Evolutionary conservation across 139 green algal genomes (phyloP), one percentile per base, ranked within the genome.

Genomic region (Volvox africanus): DNA sequence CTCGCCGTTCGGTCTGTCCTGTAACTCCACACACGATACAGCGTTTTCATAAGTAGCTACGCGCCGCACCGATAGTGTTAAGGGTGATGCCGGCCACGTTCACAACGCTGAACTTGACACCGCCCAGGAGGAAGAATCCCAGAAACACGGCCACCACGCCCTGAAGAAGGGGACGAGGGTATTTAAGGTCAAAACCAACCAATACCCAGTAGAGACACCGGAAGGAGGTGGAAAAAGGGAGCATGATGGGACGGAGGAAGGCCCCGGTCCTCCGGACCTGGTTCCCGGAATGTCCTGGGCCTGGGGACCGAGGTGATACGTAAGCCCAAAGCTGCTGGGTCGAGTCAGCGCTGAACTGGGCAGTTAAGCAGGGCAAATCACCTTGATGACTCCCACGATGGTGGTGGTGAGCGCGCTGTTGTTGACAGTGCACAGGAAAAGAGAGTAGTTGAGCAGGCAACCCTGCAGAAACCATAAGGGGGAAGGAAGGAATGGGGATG

Each of bases 401-500:
- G 91, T 95, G 67, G 93, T 95, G 33, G 93, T 95, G 33, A 95
- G 93, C 16, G 93, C 93, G 22, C 80, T 91, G 86, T 94, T 94
- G 86, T 81, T 94, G 61, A 82, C 89, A 78, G 92, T 94, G 89
- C 92, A 94, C 85, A 92, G 80, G 78, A 94, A 94, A 0, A 94
- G 78, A 11, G 92, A 35, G 69, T 89, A 95, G 80, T 95, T 95
- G 22, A 95, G 87, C 61, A 93, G 77, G 82, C 91, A 94, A 32
- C 93, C 93, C 86, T 92, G 85, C 21, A 61, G 71, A 73, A 73
- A 24, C 11, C 65, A 73, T 30, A 24, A 28, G 24, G 65, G 65
- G 24, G 17, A 69, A 69, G 62, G 17, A 69, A 73, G 65, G 24
- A 73, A 73, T 11, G 65, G 65, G 65, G 21, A 24, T 26, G 65